phyloP scores from a whole-genome alignment of 345 rosid species.

The Arabis hirsuta region DNA sequence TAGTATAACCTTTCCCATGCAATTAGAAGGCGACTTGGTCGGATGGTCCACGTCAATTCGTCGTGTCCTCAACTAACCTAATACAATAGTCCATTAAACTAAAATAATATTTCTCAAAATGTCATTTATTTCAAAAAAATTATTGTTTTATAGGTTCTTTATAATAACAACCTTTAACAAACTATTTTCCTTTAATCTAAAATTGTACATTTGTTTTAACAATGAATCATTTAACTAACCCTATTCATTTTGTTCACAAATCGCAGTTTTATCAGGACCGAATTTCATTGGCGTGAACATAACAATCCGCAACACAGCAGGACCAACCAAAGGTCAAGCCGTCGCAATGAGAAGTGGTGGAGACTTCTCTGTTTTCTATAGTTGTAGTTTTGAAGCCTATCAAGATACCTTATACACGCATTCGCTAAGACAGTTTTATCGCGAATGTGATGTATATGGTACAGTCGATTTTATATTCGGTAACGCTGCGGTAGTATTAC shows the following conservation, averaged over 20 bases:
- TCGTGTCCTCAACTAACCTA: slow-evolving; percentile 36
- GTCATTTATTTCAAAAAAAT: not conserved
- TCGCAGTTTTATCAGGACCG: slow-evolving; percentile 69
- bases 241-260: not conserved
- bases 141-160: not conserved
- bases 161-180: slow-evolving; percentile 20
- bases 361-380: slow-evolving; percentile 74
- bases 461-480: slow-evolving; percentile 96
- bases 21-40: slow-evolving; percentile 39
- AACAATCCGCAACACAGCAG: slow-evolving; percentile 90
- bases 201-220: not conserved
- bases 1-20: slow-evolving; percentile 32
- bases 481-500: slow-evolving; percentile 83
- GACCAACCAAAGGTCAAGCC: slow-evolving; percentile 80
- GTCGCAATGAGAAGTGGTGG: slow-evolving; percentile 81
- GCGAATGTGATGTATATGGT: slow-evolving; percentile 89
- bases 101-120: not conserved
- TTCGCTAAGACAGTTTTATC: slow-evolving; percentile 80
- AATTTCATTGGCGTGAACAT: slow-evolving; percentile 80
- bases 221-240: slow-evolving; percentile 23
- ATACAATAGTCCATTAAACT: slow-evolving; percentile 36
- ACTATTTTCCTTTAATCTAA: not conserved
- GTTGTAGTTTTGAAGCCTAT: slow-evolving; percentile 85
- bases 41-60: slow-evolving; percentile 40
- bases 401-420: slow-evolving; percentile 87